Evolutionary conservation across 2,329 filamentous ascomycete species (phyloP), one percentile per base, ranked within the genome.

Genomic region (Nemania sp.): DNA sequence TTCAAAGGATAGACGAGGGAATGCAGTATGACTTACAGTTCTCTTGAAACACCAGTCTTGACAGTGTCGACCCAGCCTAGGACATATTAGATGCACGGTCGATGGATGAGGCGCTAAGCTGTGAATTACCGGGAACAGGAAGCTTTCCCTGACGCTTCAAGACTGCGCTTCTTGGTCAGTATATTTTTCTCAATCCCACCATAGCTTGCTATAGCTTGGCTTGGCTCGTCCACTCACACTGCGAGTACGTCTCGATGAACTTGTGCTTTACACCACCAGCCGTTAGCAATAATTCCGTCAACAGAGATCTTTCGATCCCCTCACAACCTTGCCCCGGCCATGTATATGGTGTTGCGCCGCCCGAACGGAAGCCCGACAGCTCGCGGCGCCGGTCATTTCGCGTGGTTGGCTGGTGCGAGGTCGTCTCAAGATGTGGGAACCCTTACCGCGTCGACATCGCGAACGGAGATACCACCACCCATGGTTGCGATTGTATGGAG

Each of bases 21-120:
- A 94, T 73, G 93, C 93, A 70, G n/a, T n/a, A n/a, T n/a, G 20
- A 50, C 55, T 47, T 41, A 57, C 53, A 99, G 89, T 84, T 99
- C 94, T 81, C 96, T 96, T 76, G 89, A 89, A 75, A 88, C 84
- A 72, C 91, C 93, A 69, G 93, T 97, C 89, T 99, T 99, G 82
- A 97, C 94, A 73, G 93, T 97, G 77, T 99, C 94, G 77, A 97
- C 93, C 93, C 93, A 97, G 24, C 53, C 51, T 57, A 39, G 41
- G 36, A 26, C 8, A 11, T 46, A 26, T 45, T 44, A 48, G 42
- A 41, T 23, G 11, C 17, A 12, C 6, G 19, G 5, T 40, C 34
- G 23, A 34, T 20, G 14, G 26, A 39, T 46, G n/a, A 22, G 17
- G 20, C 15, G 12, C 5, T 7, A 15, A 23, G 14, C 7, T n/a